A percentile compares a stretch with the other conserved stretches of the same genome.
Conservation (phyloP, 2,329 filamentous ascomycete species). For the Xylaria arbuscula region DNA sequence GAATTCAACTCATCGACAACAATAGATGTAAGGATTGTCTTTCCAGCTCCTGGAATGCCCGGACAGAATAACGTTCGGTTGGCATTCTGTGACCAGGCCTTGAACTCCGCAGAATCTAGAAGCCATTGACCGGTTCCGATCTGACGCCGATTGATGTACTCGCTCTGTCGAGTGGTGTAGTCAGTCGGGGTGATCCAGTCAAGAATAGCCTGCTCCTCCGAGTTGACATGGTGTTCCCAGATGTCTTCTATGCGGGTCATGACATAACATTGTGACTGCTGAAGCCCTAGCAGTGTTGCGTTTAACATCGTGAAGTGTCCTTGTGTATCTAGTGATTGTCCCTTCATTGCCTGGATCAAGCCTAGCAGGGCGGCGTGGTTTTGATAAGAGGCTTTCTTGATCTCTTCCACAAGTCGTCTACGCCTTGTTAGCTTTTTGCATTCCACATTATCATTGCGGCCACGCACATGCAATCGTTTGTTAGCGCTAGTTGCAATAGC, state of each 20-base stretch:
- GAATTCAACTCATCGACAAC: slow-evolving; percentile 55
- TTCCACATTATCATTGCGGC: not conserved
- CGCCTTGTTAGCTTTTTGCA: not conserved
- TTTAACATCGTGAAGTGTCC: slow-evolving; percentile 1
- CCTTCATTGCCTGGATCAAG: slow-evolving; percentile 5
- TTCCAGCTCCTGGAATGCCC: slow-evolving; percentile 61
- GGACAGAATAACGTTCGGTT: slow-evolving; percentile 57
- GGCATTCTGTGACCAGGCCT: slow-evolving; percentile 8
- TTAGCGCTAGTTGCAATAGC: slow-evolving; percentile 19
- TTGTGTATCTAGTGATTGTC: slow-evolving; percentile 15
- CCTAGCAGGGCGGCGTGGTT: slow-evolving; percentile 12
- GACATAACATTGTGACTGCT: not conserved
- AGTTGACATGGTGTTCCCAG: slow-evolving; percentile 10
- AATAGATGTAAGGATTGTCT: slow-evolving; percentile 58
- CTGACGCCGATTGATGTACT: slow-evolving; percentile 53
- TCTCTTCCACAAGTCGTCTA: slow-evolving; percentile 9
- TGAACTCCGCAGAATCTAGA: slow-evolving; percentile 25
- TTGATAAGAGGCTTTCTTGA: slow-evolving; percentile 8
- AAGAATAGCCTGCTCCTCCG: slow-evolving; percentile 1
- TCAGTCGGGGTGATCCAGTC: slow-evolving; percentile 38
- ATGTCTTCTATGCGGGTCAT: not conserved
- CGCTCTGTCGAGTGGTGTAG: slow-evolving; percentile 54
- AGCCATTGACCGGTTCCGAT: slow-evolving; percentile 50
- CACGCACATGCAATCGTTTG: slow-evolving; percentile 14
- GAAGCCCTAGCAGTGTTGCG: not conserved